phyloP scores from a whole-genome alignment of 768 basidiomycete species.

The Lanmaoa rubissima region DNA sequence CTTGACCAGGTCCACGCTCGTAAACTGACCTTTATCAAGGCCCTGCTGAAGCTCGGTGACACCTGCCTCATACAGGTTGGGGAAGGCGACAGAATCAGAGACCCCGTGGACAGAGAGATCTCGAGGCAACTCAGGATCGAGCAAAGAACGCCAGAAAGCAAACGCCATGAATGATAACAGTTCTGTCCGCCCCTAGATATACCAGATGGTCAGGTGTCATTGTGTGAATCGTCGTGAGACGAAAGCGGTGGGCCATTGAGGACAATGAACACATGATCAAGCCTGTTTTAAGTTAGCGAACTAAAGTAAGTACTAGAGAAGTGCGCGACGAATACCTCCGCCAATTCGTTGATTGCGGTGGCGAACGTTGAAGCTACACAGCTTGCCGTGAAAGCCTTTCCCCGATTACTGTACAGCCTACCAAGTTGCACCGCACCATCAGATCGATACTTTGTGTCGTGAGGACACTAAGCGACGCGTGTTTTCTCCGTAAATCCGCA shows the following conservation, averaged over 20 bases:
- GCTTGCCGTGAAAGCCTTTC: background rate
- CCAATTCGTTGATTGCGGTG: too few relatives aligned
- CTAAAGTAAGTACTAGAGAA: background rate
- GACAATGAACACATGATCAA: background rate
- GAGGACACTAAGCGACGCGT: background rate
- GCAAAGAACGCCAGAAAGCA: constrained; percentile 3
- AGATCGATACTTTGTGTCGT: background rate
- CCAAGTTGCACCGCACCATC: too few relatives aligned
- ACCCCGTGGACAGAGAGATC: constrained; percentile 11
- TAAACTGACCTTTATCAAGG: constrained; percentile 48
- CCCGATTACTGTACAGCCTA: background rate
- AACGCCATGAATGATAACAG: background rate
- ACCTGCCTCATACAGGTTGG: constrained; percentile 64
- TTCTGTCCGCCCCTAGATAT: background rate
- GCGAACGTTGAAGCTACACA: background rate
- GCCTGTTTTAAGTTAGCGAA: background rate
- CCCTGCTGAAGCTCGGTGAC: constrained; percentile 55
- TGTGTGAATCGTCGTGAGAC: background rate
- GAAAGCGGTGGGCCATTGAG: background rate
- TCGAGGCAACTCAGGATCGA: constrained; percentile 8
- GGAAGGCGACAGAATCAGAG: constrained; percentile 27
- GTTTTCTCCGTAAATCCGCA: background rate
- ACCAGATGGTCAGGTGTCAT: background rate
- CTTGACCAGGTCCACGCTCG: constrained; percentile 64
- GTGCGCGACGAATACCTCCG: background rate